Base-by-base conservation (phyloP, 2,329 filamentous ascomycete species). In the Calonectria henricotiae region DNA sequence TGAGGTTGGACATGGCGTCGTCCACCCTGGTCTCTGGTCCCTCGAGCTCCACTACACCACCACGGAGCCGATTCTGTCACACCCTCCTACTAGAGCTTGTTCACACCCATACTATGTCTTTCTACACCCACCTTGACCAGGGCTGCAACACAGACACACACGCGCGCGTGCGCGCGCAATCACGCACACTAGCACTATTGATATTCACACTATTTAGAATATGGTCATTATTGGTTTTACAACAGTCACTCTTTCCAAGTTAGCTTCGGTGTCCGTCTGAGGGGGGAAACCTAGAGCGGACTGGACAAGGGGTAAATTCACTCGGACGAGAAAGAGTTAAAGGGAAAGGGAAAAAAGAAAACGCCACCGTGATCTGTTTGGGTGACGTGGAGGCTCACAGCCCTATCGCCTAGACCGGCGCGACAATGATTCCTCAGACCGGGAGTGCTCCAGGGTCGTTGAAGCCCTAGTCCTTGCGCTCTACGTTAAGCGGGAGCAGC, bases 361-460 rank as follows among this genome's bases (percentile, higher is more conserved):
- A 55, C 67, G 66, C 69, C 69, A 69, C 66, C 39, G 25, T 69
- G 61, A 49, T 69, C 69, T 51, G 63, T n/a, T 46, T 17, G 49
- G 54, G 64, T 70, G 71, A 70, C 64, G 71, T 72, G 71, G 66
- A 73, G 67, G 70, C 65, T 68, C 67, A 63, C 69, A 72, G 71
- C 69, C 71, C 68, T 73, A 72, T 70, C 71, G 62, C 61, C 25
- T 60, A 39, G 32, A 60, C 39, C 41, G 47, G 54, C 61, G 43
- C 30, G 20, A 54, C 43, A 61, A 49, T 27, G 20, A 61, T 58
- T 54, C 30, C 62, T 47, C 49, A 20, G 49, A 9, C 49, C n/a
- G 11, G 20, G 4, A 55, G 55, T 35, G 41, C 32, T 55, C 64
- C 58, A 71, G 68, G 68, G 62, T 55, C 30, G 41, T 64, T 55